Base-by-base conservation (phyloP, 805 yeast genomes). In the Cyberlindnera lachancei region DNA sequence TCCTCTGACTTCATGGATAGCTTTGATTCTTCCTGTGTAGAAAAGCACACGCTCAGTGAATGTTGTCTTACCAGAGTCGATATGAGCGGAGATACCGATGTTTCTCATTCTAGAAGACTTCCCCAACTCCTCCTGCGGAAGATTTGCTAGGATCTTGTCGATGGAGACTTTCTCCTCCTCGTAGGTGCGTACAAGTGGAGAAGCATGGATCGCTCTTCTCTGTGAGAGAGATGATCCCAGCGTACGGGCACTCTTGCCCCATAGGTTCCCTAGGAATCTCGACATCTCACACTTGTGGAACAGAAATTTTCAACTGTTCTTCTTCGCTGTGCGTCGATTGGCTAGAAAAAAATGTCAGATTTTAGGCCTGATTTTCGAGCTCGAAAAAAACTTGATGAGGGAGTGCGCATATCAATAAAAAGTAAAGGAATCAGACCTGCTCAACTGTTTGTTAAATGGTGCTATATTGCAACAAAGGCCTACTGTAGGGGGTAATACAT, bases 81-180 rank as follows among this genome's bases (percentile, higher is more conserved):
- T 92, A 59, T 92, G 98, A 8, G 98, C 98, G 12, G 96, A 85
- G 36, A 92, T 86, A 59, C 98, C 98, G 45, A 92, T 92, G 57
- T 92, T 92, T 60, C 99, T 74, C 73, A 88, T 70, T 33, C 69
- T 64, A 6, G 60, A 48, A 14, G 84, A 63, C 19, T 77, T 64
- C 9, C 54, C 45, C 6, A 63, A 34, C 50, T 83, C 94, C 18
- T 55, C 58, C 15, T 66, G 73, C 3, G 73, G 60, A 37, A 83
- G 57, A 4, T 53, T 44, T 7, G 50, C 51, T 39, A 68, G 63
- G 42, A 81, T 65, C 43, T 70, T 69, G 54, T 80, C 87, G 33
- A 83, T 64, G 25, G 74, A 56, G 23, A 66, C 78, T 53, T 79
- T 79, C 50, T 83, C 94, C 44, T 82, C 87, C 42, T 78, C 88